A percentile compares a stretch with the other conserved stretches of the same genome.
These are phyloP conservation scores for Tolypocladium album DNA, from an alignment of 2,329 filamentous ascomycete species.

Conservation along the genomic window DNA sequence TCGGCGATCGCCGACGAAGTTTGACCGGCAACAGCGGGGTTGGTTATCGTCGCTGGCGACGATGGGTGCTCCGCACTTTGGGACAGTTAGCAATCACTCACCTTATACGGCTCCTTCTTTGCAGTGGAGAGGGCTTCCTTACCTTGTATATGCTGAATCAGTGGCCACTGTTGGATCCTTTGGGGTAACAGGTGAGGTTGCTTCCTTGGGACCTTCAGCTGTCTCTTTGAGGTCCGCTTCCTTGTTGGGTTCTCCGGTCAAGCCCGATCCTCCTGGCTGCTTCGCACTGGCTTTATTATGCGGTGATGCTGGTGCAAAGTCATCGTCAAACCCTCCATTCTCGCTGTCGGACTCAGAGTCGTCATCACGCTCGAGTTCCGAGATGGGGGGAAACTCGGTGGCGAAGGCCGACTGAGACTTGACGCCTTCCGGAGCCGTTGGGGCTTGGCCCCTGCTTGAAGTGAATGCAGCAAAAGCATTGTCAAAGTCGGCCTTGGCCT, in stretches of 20 bases:
- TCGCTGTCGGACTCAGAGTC: slow-evolving; percentile 76
- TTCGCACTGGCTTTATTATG: slow-evolving; percentile 19
- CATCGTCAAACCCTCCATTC: slow-evolving; percentile 81
- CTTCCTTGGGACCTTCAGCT: not conserved
- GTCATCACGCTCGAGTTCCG: slow-evolving; percentile 70
- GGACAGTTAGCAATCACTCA: slow-evolving; percentile 3
- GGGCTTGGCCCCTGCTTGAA: slow-evolving; percentile 38
- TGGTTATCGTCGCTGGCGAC: slow-evolving; percentile 19
- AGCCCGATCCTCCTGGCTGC: not conserved
- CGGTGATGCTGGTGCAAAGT: slow-evolving; percentile 63
- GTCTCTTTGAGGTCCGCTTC: slow-evolving; percentile 6
- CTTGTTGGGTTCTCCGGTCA: slow-evolving; percentile 7
- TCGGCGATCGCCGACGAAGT: slow-evolving; percentile 23
- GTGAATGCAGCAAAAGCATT: slow-evolving; percentile 72
- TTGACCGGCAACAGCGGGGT: slow-evolving; percentile 7
- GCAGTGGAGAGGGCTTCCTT: slow-evolving; percentile 1
- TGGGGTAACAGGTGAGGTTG: not conserved
- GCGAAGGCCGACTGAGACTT: slow-evolving; percentile 45
- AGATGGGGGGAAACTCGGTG: slow-evolving; percentile 85
- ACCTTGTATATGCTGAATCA: slow-evolving; percentile 15
- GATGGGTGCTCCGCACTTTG: slow-evolving; percentile 17
- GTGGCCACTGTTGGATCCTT: slow-evolving; percentile 6
- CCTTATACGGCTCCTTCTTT: too few relatives aligned
- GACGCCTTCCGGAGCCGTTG: slow-evolving; percentile 25
- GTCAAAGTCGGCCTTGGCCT: slow-evolving; percentile 74